phyloP scores from a whole-genome alignment of 2,329 filamentous ascomycete genomes.

The Sporothrix protearum region DNA sequence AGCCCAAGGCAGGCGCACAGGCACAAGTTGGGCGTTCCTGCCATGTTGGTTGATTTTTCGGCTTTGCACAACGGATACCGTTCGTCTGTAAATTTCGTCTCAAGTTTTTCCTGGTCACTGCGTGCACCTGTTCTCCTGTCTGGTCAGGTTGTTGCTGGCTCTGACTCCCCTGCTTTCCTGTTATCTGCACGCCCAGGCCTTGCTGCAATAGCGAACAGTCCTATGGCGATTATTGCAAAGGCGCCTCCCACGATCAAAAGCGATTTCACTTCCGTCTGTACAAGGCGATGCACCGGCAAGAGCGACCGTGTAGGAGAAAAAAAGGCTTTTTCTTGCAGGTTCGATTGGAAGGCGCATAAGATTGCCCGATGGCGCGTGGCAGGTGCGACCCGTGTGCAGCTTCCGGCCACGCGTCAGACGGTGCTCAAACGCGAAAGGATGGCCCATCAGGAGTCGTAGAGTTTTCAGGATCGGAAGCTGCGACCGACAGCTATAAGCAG shows the following conservation, averaged over 20 bases:
- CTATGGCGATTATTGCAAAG: slow-evolving; percentile 6
- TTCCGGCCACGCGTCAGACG: slow-evolving; percentile 17
- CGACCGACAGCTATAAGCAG: neutral
- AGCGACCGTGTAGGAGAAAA: neutral
- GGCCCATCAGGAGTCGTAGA: slow-evolving; percentile 22
- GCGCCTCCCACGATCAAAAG: neutral
- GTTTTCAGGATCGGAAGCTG: slow-evolving; percentile 18
- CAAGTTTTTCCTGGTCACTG: neutral
- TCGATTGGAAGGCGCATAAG: neutral
- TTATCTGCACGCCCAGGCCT: slow-evolving; percentile 2
- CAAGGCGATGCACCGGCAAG: neutral
- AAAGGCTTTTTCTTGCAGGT: neutral
- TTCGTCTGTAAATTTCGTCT: slow-evolving; percentile 6
- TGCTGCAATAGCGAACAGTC: slow-evolving; percentile 14
- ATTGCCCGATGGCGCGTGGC: neutral
- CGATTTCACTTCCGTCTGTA: neutral
- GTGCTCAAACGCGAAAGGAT: slow-evolving; percentile 13
- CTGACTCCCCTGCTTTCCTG: neutral
- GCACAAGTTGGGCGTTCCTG: neutral
- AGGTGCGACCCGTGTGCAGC: neutral
- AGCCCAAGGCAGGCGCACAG: neutral
- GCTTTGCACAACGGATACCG: neutral
- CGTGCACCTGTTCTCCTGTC: neutral
- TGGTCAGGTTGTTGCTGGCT: neutral
- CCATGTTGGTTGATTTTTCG: neutral